phyloP scores from a whole-genome alignment of 1,284 basidiomycete species.

The Irpex lacteus region DNA sequence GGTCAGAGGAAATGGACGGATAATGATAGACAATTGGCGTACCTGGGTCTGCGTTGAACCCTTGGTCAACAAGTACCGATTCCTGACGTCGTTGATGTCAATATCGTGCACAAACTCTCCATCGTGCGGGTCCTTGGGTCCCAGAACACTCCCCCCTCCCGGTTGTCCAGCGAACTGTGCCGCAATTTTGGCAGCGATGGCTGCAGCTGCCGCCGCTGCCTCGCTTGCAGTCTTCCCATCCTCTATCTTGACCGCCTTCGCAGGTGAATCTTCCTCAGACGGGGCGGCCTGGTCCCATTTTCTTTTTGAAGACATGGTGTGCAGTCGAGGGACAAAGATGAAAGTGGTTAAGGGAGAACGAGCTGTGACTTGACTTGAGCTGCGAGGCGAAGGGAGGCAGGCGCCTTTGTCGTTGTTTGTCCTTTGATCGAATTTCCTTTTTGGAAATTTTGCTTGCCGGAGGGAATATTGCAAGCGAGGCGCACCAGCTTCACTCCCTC shows the following conservation, averaged over 20 bases:
- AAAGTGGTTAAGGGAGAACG: no score
- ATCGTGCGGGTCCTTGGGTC: slow-evolving; percentile 68
- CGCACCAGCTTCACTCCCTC: neutral
- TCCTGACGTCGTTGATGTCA: slow-evolving; percentile 96
- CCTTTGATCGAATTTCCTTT: slow-evolving; percentile 1
- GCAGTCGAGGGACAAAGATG: neutral
- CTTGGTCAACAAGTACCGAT: slow-evolving; percentile 94
- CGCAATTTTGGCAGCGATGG: slow-evolving; percentile 91
- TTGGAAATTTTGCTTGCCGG: slow-evolving; percentile 5
- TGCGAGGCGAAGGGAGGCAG: neutral
- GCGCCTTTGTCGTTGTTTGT: neutral
- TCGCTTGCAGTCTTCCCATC: slow-evolving; percentile 66
- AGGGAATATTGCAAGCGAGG: neutral
- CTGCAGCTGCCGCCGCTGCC: slow-evolving; percentile 78
- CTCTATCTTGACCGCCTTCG: slow-evolving; percentile 50
- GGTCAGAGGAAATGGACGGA: neutral
- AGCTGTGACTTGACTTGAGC: no score
- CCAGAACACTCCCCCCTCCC: slow-evolving; percentile 35
- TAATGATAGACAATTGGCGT: slow-evolving; percentile 26
- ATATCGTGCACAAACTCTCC: slow-evolving; percentile 88
- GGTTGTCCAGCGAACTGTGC: slow-evolving; percentile 67
- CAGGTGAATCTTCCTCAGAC: slow-evolving; percentile 36
- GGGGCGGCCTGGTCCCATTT: slow-evolving; percentile 73
- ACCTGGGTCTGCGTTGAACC: slow-evolving; percentile 91
- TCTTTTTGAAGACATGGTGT: slow-evolving; percentile 57